Conservation (phyloP, 129 eudicot genomes). For the Chrysanthemum lavandulifolium region DNA sequence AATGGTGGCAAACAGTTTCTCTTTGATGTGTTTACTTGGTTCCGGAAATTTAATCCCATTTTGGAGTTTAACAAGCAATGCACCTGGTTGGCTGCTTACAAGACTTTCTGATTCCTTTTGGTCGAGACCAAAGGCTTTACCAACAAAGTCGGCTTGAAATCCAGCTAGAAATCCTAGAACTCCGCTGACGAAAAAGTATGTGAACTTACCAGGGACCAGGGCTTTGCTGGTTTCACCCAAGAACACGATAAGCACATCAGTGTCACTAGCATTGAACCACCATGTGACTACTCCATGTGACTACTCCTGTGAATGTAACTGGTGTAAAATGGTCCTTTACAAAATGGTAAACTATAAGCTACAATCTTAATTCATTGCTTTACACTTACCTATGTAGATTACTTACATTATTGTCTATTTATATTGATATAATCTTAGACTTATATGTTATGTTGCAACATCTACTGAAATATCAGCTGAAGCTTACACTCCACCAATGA, state of each 20-base stretch:
- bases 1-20: conserved; percentile 15
- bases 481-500: too few species aligned
- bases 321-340: too few species aligned
- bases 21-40: conserved; percentile 9
- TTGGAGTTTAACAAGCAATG: conserved; percentile 33
- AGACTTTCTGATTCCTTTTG: conserved; percentile 22
- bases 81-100: conserved; percentile 28
- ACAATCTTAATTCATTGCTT: too few species aligned
- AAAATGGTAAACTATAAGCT: too few species aligned
- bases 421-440: too few species aligned
- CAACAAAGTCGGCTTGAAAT: conserved; percentile 39
- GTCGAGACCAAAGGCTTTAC: conserved; percentile 30
- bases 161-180: conserved; percentile 37
- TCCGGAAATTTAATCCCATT: conserved; percentile 30
- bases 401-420: too few species aligned
- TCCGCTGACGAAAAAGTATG: conserved; percentile 40
- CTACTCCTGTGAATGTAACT: too few species aligned
- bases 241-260: conserved; percentile 37
- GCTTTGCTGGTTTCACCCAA: conserved; percentile 46
- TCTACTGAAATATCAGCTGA: too few species aligned
- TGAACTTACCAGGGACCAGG: conserved; percentile 42
- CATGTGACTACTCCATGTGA: conserved; percentile 25
- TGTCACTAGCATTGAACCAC: conserved; percentile 62
- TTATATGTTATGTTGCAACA: too few species aligned
- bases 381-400: too few species aligned